Percentiles rank a stretch among this genome's conserved stretches.
These are phyloP conservation scores for Chytridium lagenaria DNA, from an alignment of 371 early-diverging fungal species.

Conservation along the genomic window DNA sequence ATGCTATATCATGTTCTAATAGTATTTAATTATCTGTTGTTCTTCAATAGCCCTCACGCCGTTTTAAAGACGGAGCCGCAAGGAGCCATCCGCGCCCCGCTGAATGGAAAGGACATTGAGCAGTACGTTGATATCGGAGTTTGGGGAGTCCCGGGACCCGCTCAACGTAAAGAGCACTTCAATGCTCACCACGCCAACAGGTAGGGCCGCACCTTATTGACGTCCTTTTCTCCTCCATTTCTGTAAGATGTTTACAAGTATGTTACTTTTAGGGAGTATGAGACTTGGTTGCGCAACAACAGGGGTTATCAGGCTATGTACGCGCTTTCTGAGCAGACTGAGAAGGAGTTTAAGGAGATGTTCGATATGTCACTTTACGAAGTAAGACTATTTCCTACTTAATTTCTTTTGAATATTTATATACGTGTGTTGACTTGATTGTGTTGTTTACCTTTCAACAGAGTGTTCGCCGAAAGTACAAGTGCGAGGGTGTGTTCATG, in stretches of 20 bases:
- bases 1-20: no score
- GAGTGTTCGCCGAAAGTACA: conserved; percentile 39
- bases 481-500: conserved; percentile 40
- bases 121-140: conserved; percentile 45
- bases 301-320: conserved; percentile 48
- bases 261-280: no score
- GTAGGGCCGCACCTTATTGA: no score
- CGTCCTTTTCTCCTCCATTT: no score
- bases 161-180: conserved; percentile 20
- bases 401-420: not conserved
- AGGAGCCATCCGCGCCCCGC: conserved; percentile 48
- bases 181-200: conserved; percentile 29
- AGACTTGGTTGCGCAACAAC: conserved; percentile 37
- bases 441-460: no score
- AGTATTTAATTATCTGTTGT: no score
- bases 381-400: not conserved
- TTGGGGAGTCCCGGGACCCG: conserved; percentile 39
- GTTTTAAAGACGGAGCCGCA: conserved; percentile 62
- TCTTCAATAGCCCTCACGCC: conserved; percentile 51
- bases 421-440: not conserved
- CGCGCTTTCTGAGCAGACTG: conserved; percentile 45
- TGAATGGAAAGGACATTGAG: conserved; percentile 28
- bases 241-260: no score
- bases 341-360: conserved; percentile 52
- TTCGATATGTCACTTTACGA: conserved; percentile 52